Base-by-base conservation (phyloP, 768 basidiomycete genomes). In the Vararia minispora region DNA sequence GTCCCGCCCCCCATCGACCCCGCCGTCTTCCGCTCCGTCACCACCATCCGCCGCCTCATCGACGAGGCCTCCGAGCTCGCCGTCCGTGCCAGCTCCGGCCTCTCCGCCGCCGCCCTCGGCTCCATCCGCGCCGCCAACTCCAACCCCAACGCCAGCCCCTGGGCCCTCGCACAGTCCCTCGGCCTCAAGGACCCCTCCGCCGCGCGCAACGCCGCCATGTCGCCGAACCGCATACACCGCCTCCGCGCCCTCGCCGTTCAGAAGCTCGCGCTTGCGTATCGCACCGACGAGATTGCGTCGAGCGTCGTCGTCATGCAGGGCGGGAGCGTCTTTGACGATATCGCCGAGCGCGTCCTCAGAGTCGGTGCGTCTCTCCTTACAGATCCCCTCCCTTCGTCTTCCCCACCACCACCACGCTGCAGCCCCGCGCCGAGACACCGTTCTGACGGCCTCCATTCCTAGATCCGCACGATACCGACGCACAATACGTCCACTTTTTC, bases 291-390 rank as follows among this genome's bases (percentile, higher is more conserved):
- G 56, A 86, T 92, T 50, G 89, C 89, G 1, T 84, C 85, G 1
- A 88, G 84, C 52, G 89, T 92, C 20, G 86, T 91, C 79, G 77
- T 92, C 23, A 92, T 92, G 89, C 89, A 92, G 54, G 87, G 87
- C 26, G 87, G 89, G 4, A 88, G 79, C 45, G 83, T 90, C 3
- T 85, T 92, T 51, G 89, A 92, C 49, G 89, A 92, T 49, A 69
- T 92, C n/a, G 89, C 89, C 0, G 85, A 88, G 53, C 70, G 79
- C 11, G 88, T 92, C 7, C 69, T 91, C 37, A 85, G 66, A 68
- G 54, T 72, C 37, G 76, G 76, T 75, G 38, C 41, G 69, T 62
- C 23, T 20, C 31, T 27, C 25, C 16, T 32, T n/a, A 30, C 13
- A 25, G 37, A 24, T 28, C 24, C 12, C 21, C n/a, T n/a, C n/a